phyloP scores from a whole-genome alignment of 2,329 filamentous ascomycete species.

The Clonostachys rosea region DNA sequence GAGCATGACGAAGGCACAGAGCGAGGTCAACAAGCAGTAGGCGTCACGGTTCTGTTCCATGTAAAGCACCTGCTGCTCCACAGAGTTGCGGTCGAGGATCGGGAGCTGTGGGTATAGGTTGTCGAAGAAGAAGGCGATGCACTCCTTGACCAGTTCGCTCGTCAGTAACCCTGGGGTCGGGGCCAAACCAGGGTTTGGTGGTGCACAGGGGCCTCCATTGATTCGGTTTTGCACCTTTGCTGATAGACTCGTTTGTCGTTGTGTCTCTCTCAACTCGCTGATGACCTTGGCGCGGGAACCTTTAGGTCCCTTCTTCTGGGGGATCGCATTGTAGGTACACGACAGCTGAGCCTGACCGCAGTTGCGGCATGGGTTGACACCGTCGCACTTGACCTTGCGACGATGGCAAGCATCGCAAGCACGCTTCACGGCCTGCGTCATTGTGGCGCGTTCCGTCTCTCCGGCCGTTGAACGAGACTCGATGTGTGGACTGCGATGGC shows the following conservation, averaged over 20 bases:
- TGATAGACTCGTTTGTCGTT: conserved; percentile 60
- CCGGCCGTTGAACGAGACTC: no score
- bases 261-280: conserved; percentile 65
- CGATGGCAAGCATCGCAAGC: conserved; percentile 72
- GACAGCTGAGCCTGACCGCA: conserved; percentile 62
- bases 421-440: conserved; percentile 51
- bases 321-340: conserved; percentile 72
- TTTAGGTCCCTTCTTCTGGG: conserved; percentile 74
- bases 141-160: conserved; percentile 59
- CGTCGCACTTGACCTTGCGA: conserved; percentile 71
- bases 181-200: conserved; percentile 38
- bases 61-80: conserved; percentile 54
- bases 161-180: conserved; percentile 59
- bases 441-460: conserved; percentile 8
- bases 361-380: conserved; percentile 66
- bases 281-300: conserved; percentile 72
- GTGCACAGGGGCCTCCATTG: conserved; percentile 46
- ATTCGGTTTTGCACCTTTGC: conserved; percentile 57
- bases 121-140: conserved; percentile 63
- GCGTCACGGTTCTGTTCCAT: conserved; percentile 59
- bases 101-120: conserved; percentile 62
- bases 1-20: conserved; percentile 65
- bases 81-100: conserved; percentile 51
- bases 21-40: conserved; percentile 60
- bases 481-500: no score